Base-by-base conservation (phyloP, 257 asterid species). In the Capsicum rhomboideum region DNA sequence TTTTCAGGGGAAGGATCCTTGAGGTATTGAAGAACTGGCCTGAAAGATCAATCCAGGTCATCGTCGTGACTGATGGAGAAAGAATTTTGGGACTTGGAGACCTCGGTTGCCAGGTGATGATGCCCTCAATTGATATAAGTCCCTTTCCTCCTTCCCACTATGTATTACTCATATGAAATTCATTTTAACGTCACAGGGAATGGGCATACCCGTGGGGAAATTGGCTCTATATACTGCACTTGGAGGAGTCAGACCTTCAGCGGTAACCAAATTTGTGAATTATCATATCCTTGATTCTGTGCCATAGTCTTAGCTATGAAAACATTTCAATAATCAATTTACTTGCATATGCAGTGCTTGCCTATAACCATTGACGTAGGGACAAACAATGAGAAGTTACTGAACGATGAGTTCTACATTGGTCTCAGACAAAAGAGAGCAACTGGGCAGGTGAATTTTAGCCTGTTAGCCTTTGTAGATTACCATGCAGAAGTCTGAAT, bases 281-380 rank as follows among this genome's bases (percentile, higher is more conserved):
- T 18, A 9, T 69, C 23, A 29, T 53, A n/a, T 53, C 69, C 66
- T 52, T n/a, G 67, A 46, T 74, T 74, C 42, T 46, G 42, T 0
- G 0, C 42, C 42, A 23, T 52, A 1, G 52, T 80, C 61, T 18
- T 8, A 80, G 34, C 42, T 28, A n/a, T 59, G 83, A 49, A 14
- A 64, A 17, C 58, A 40, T 40, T 58, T 21, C 37, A 10, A 18
- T 26, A 18, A 14, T 26, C 6, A 6, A 37, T 21, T 56, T 59
- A 26, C 42, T 40, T 59, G 34, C 21, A 44, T 85, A 9, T 52
- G 68, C 93, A 96, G 99, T 96, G 99, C 87, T 87, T 96, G 89
- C 99, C 99, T 2, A 89, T 96, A 42, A 96, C 99, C 68, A 94
- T 96, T 64, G 99, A 96, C 23, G 98, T 96, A 83, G 99, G 99